Conservation (phyloP, 169 alveolate species). For the Cystoisospora suis region DNA sequence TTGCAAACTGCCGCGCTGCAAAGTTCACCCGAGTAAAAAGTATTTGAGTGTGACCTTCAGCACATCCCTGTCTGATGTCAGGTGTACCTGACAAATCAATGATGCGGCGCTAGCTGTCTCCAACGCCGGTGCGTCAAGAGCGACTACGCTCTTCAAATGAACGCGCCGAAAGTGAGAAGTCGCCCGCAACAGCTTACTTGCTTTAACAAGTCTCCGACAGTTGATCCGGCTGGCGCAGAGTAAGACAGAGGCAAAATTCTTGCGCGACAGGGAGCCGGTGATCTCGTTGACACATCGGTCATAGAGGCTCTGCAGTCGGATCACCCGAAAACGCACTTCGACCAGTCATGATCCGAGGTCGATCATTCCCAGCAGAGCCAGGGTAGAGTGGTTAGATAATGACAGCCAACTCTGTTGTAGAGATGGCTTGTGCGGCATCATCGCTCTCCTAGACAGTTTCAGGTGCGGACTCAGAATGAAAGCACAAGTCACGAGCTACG, state of each 20-base stretch:
- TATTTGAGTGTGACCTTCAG: too few relatives aligned
- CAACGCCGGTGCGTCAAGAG: too few relatives aligned
- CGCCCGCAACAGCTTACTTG: neutral
- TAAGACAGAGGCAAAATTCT: conserved; percentile 4
- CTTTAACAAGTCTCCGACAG: conserved; percentile 15
- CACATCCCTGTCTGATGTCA: too few relatives aligned
- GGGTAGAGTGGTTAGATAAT: neutral
- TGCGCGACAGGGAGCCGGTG: neutral
- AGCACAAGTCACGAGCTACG: neutral
- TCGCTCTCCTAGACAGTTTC: too few relatives aligned
- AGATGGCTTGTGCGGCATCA: too few relatives aligned
- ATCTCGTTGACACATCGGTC: conserved; percentile 28
- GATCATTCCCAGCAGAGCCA: neutral
- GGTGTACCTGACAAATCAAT: too few relatives aligned
- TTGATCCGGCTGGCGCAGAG: conserved; percentile 22
- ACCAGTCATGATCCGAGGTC: neutral
- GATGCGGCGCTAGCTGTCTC: too few relatives aligned
- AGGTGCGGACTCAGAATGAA: neutral
- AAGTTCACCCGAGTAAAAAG: too few relatives aligned
- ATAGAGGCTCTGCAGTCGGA: neutral
- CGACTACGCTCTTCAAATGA: too few relatives aligned
- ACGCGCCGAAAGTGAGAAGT: too few relatives aligned
- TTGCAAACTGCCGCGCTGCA: conserved; percentile 25
- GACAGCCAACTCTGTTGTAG: too few relatives aligned
- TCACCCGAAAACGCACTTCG: neutral